Evolutionary conservation across 305 asterid species (phyloP), one percentile per base, ranked within the genome.

Genomic region (Fraxinus sp.): DNA sequence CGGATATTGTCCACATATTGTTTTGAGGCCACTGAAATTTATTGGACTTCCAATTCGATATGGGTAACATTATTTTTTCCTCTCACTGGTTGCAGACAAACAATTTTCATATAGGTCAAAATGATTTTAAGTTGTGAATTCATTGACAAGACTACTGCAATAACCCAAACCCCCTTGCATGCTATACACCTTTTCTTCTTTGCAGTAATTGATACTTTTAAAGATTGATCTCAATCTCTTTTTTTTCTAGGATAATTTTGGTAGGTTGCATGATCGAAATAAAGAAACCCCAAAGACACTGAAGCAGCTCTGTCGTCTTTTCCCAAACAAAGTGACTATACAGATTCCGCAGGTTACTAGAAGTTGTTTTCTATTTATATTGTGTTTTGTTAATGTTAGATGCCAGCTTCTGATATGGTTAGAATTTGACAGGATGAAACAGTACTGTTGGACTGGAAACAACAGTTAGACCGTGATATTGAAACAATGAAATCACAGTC

Each of bases 321-420:
- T 94, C 83, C 98, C 98, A 26, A 94, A 94, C 90, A 93, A 93
- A 94, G 94, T 94, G 74, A 85, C 90, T 78, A 88, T 94, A 86
- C 97, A 92, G 87, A 86, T 90, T 82, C 98, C 98, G 79, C 97
- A 91, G 97, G 98, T 94, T 86, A 87, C 84, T 39, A 78, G 26
- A 22, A 52, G 84, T 74, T 79, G 76, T 62, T 83, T 66, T 72
- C 32, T 81, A 26, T 81, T 14, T 84, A 75, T 49, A 49, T 49
- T 74, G 26, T 73, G 35, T 64, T 33, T 66, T 76, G 52, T 64
- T 72, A 39, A 64, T 18, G 68, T 73, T 80, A 74, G 77, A 82
- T 57, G 78, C 83, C 28, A 24, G 20, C 36, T 64, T n/a, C 57
- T 52, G 76, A 24, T 39, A 75, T 77, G 78, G 24, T 64, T 80